Evolutionary conservation across 805 yeast species (phyloP), one percentile per base, ranked within the genome.

Genomic region (Kluyveromyces nonfermentans): DNA sequence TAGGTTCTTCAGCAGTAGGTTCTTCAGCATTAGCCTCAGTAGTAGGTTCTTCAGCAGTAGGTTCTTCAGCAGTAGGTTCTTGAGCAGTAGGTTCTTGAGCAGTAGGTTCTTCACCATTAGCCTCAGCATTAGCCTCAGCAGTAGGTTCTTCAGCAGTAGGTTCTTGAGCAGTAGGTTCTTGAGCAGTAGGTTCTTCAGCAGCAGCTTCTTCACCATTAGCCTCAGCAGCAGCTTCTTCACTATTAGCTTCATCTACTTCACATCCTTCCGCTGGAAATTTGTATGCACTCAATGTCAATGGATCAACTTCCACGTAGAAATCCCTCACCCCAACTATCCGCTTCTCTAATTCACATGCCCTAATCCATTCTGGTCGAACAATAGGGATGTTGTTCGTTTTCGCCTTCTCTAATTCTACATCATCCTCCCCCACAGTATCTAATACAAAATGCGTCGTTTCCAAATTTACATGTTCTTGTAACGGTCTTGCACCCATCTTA

Each of bases 301-400:
- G 66, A 41, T 69, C 72, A 16, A 77, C 71, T 60, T 80, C 82
- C 30, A 83, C 68, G 57, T 85, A 85, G 53, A 83, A 86, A 52
- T 86, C 87, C 56, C 95, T 74, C 14, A 93, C 98, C 21, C 97
- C 96, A 35, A 89, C 95, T 44, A 93, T 80, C 56, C 96, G 69
- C 53, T 93, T 77, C 57, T 89, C 97, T 35, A 73, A 63, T 54
- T 85, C 95, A 68, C 97, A 93, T 0, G 97, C 96, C 63, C 84
- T 82, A 45, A 93, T 69, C 97, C 97, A 93, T 61, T 93, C 97
- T 0, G 98, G 97, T 62, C 95, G 76, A 21, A 93, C 89, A 33
- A 93, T 77, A 2, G 98, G 98, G 44, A 93, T 87, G 59, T 88
- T 93, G 68, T 78, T 76, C 42, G 82, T 88, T 48, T 74, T 72